A percentile compares a stretch with the other conserved stretches of the same genome.
Evolutionary conservation across 1,139 yeast species (phyloP).

Genomic region (Diutina ranongensis): DNA sequence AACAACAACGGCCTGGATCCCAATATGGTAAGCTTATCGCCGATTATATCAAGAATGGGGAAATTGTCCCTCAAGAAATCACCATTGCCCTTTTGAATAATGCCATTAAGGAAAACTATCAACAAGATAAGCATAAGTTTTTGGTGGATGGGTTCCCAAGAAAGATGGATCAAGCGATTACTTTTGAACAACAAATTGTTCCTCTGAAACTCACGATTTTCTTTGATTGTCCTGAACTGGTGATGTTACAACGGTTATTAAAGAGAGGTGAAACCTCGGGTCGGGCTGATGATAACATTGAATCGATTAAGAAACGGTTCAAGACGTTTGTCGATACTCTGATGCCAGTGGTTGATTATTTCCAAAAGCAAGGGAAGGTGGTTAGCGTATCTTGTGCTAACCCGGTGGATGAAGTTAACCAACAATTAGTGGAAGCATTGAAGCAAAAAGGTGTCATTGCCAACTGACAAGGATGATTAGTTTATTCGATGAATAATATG

Average conservation of each 20-base stretch:
- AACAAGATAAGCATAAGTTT: conserved; percentile 46
- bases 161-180: conserved; percentile 94
- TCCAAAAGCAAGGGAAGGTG: conserved; percentile 63
- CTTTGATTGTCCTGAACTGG: conserved; percentile 88
- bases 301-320: conserved; percentile 83
- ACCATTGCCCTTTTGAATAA: conserved; percentile 75
- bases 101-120: conserved; percentile 51
- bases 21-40: conserved; percentile 80
- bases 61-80: conserved; percentile 91
- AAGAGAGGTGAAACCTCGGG: conserved; percentile 95
- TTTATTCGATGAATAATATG: no score
- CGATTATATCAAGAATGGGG: conserved; percentile 73
- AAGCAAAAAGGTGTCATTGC: conserved; percentile 19
- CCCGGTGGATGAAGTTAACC: conserved; percentile 68
- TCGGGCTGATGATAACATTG: conserved; percentile 85
- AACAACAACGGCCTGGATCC: conserved; percentile 75
- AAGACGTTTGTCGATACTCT: conserved; percentile 77
- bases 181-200: conserved; percentile 76
- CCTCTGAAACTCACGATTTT: conserved; percentile 70
- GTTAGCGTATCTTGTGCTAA: conserved; percentile 70
- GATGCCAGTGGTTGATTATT: conserved; percentile 89
- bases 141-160: conserved; percentile 95
- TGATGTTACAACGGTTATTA: conserved; percentile 75
- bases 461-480: no score
- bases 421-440: conserved; percentile 57